Evolutionary conservation across 805 yeast genomes (phyloP).

Genomic region (Candida bentonensis): DNA sequence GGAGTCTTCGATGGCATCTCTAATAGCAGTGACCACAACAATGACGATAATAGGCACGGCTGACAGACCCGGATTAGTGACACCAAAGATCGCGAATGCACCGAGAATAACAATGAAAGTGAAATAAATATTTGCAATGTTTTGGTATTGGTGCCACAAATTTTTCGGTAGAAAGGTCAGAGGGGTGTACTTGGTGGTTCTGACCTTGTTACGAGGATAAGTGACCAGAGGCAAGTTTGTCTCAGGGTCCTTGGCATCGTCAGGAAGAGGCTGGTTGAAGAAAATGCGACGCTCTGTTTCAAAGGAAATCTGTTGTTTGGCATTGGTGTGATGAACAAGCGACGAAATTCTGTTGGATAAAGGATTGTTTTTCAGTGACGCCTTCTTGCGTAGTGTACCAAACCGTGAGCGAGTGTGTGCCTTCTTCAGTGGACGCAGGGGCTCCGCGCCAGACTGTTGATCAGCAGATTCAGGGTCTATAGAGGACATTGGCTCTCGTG

Average conservation of each 20-base stretch:
- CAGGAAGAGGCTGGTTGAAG: slow-evolving; percentile 38
- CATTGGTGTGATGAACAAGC: background rate
- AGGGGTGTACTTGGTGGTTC: slow-evolving; percentile 94
- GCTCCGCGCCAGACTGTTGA: background rate
- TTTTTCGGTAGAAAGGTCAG: slow-evolving; percentile 79
- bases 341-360: background rate
- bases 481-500: background rate
- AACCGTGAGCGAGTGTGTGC: background rate
- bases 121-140: slow-evolving; percentile 85
- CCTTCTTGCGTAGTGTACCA: background rate
- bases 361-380: background rate
- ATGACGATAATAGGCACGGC: slow-evolving; percentile 75
- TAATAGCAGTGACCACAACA: slow-evolving; percentile 57
- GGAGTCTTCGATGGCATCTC: slow-evolving; percentile 69
- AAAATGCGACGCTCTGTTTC: slow-evolving; percentile 27
- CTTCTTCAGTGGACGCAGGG: background rate
- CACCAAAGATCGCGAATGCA: slow-evolving; percentile 60
- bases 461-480: background rate
- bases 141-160: slow-evolving; percentile 62
- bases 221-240: slow-evolving; percentile 41
- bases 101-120: slow-evolving; percentile 66
- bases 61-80: slow-evolving; percentile 54
- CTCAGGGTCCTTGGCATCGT: slow-evolving; percentile 35
- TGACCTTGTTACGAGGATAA: slow-evolving; percentile 82
- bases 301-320: background rate